These are phyloP conservation scores for Echium plantagineum DNA, from an alignment of 257 asterid species.

Conservation along the genomic window DNA sequence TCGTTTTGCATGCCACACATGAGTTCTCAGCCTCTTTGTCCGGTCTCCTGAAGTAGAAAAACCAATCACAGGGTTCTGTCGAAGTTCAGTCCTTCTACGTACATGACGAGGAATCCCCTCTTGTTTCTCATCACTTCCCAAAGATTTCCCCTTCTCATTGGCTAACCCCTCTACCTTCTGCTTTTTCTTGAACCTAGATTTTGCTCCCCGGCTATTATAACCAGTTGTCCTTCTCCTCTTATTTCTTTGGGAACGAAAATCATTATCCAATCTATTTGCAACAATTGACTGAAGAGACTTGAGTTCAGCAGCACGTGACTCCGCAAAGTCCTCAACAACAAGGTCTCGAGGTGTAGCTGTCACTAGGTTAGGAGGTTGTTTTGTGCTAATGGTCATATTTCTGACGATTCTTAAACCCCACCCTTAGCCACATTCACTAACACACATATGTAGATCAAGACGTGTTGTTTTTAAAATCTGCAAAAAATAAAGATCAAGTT, in stretches of 20 bases:
- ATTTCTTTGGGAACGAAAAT: slow-evolving; percentile 53
- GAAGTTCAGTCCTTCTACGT: slow-evolving; percentile 61
- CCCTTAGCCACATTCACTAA: too few relatives aligned
- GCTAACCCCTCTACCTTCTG: slow-evolving; percentile 14
- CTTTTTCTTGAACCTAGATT: slow-evolving; percentile 33
- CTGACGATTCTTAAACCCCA: neutral
- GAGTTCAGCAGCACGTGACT: slow-evolving; percentile 73
- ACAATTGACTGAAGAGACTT: slow-evolving; percentile 54
- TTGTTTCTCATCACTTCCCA: slow-evolving; percentile 18
- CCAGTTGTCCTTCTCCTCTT: slow-evolving; percentile 82
- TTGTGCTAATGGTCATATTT: neutral
- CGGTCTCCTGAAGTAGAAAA: slow-evolving; percentile 74
- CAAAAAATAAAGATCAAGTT: too few relatives aligned
- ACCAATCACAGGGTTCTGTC: slow-evolving; percentile 44
- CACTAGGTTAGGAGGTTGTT: slow-evolving; percentile 23
- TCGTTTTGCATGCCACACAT: slow-evolving; percentile 92
- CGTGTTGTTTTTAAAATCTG: too few relatives aligned
- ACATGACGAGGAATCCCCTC: slow-evolving; percentile 41
- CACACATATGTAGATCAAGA: too few relatives aligned
- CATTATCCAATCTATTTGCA: slow-evolving; percentile 42
- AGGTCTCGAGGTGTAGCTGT: slow-evolving; percentile 55
- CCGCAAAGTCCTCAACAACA: slow-evolving; percentile 54
- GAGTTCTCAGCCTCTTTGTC: slow-evolving; percentile 76
- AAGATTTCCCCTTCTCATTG: neutral
- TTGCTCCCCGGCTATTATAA: slow-evolving; percentile 48